phyloP scores from a whole-genome alignment of 2,329 filamentous ascomycete species.

The Bipolaris bicolor region DNA sequence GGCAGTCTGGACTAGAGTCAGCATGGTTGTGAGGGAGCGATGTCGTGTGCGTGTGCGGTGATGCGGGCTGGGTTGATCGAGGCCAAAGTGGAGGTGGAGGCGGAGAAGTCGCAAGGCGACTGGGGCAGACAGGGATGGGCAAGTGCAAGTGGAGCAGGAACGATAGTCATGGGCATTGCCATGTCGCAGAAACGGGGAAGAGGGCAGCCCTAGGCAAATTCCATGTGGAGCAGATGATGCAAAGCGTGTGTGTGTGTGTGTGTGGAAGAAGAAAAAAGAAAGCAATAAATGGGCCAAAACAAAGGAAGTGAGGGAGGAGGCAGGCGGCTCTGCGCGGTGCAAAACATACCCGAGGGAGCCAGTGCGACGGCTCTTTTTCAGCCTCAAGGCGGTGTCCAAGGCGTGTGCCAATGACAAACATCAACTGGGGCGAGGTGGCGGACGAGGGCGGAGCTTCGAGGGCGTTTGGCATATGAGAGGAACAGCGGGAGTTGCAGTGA shows the following conservation, averaged over 20 bases:
- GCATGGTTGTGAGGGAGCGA: slow-evolving; percentile 22
- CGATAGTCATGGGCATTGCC: slow-evolving; percentile 17
- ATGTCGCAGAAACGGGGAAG: slow-evolving; percentile 14
- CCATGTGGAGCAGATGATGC: slow-evolving; percentile 17
- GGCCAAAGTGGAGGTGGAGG: slow-evolving; percentile 5
- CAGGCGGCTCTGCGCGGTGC: slow-evolving; percentile 48
- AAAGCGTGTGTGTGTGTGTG: slow-evolving; percentile 7
- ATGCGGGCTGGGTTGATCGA: slow-evolving; percentile 13
- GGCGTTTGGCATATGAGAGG: slow-evolving; percentile 16
- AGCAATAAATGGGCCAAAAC: no score
- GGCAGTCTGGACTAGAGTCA: slow-evolving; percentile 36
- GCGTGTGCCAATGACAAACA: slow-evolving; percentile 41
- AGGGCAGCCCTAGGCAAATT: slow-evolving; percentile 10
- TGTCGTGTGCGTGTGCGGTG: slow-evolving; percentile 3
- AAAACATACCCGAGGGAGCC: slow-evolving; percentile 46
- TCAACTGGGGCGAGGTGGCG: slow-evolving; percentile 22
- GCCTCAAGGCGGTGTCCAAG: slow-evolving; percentile 47
- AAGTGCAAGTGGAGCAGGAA: slow-evolving; percentile 18
- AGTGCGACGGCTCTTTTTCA: slow-evolving; percentile 46
- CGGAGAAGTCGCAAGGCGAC: slow-evolving; percentile 18
- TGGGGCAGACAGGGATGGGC: slow-evolving; percentile 21
- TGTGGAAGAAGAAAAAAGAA: no score
- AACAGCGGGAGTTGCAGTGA: background rate
- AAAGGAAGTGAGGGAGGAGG: slow-evolving; percentile 24
- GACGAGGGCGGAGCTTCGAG: slow-evolving; percentile 6